Percentiles rank a stretch among this genome's conserved stretches.
Conservation (phyloP, 2,329 filamentous ascomycete species). For the Epicoccum sorghinum region DNA sequence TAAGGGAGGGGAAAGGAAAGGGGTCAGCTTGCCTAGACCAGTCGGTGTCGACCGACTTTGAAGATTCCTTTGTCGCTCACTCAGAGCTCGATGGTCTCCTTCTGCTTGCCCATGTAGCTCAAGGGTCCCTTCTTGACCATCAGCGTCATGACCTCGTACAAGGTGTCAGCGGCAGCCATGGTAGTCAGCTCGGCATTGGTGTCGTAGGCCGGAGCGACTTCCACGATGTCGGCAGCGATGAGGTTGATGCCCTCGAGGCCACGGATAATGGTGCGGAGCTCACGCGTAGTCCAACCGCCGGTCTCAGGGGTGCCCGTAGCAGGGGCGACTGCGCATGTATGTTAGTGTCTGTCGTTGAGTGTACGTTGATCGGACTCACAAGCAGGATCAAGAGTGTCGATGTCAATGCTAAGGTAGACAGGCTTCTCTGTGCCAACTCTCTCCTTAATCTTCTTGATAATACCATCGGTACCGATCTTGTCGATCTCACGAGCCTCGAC, state of each 20-base stretch:
- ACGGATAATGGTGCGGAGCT: conserved; percentile 73
- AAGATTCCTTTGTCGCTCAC: not conserved
- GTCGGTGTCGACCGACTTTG: not conserved
- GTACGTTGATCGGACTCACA: conserved; percentile 55
- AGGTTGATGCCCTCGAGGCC: conserved; percentile 73
- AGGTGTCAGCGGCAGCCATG: conserved; percentile 73
- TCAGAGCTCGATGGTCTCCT: conserved; percentile 37
- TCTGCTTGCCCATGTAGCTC: conserved; percentile 54
- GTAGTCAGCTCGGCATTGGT: conserved; percentile 75
- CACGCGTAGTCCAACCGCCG: conserved; percentile 75
- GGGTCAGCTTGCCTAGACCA: conserved; percentile 16
- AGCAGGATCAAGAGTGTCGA: conserved; percentile 85
- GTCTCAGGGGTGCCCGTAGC: conserved; percentile 79
- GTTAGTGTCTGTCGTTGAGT: conserved; percentile 3
- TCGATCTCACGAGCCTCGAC: conserved; percentile 77
- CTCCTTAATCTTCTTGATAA: conserved; percentile 77
- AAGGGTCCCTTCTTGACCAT: conserved; percentile 82
- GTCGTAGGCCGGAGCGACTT: conserved; percentile 75
- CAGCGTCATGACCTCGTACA: conserved; percentile 80
- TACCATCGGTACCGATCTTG: conserved; percentile 71
- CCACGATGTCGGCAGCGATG: conserved; percentile 73
- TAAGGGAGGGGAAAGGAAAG: conserved; percentile 2
- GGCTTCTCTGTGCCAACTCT: conserved; percentile 76
- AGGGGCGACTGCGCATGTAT: conserved; percentile 61
- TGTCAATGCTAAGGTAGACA: conserved; percentile 84